Evolutionary conservation across 257 asterid species (phyloP), one percentile per base, ranked within the genome.

Genomic region (Solanum pimpinellifolium): DNA sequence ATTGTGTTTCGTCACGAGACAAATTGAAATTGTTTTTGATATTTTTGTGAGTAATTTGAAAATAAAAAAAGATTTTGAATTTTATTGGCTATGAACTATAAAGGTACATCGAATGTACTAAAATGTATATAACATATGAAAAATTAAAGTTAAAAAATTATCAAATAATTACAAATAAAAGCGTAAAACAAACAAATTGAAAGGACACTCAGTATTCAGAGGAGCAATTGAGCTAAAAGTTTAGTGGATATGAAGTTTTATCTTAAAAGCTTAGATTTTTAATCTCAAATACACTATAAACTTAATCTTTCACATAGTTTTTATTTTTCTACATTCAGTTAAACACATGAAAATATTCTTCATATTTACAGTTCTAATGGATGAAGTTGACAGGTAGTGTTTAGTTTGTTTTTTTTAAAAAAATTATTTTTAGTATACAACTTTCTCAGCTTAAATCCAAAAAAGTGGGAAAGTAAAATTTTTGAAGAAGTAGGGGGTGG

Each of bases 311-410:
- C 7, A 35, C 39, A 33, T 33, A 33, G 0, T 33, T 3, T 33
- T 33, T 33, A n/a, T 33, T 46, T 69, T 42, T 7, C 4, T 11
- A 27, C 14, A 9, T 27, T 78, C 25, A 85, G 25, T 86, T 27
- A 86, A 86, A 52, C 84, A 74, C 74, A 27, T 23, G 60, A 86
- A 35, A 73, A 41, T 31, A 35, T 86, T 20, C 69, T 37, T 78
- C 37, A 86, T 31, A 47, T 49, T 29, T 18, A 49, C 85, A 46
- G 41, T 49, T 49, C 4, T 14, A 35, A 75, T 52, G 15, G 27
- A 13, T 29, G 7, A 4, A 15, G 33, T 72, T 31, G 86, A 46
- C 80, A 77, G 47, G 60, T 68, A 39, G 25, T 52, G 83, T 21
- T 44, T 31, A 81, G 39, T 35, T 46, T 8, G 0, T 52, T 18